Percentiles rank a stretch among this genome's conserved stretches.
These are phyloP conservation scores for Acanthamoeba healyi DNA, from an alignment of 208 protist species.

Conservation along the genomic window DNA sequence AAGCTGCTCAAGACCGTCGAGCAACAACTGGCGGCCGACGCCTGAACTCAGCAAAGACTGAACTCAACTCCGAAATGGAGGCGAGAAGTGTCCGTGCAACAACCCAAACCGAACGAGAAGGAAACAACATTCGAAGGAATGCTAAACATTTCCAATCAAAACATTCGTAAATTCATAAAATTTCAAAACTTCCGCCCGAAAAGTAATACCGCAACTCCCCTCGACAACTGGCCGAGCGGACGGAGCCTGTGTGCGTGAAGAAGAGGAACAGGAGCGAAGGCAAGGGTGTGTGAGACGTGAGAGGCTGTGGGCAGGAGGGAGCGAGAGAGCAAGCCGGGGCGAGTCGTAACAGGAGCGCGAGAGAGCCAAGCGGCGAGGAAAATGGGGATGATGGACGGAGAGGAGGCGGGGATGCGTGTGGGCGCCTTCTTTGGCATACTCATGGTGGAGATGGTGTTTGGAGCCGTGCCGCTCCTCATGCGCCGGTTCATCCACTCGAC, in stretches of 20 bases:
- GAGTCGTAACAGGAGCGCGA: neutral
- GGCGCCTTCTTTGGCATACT: conserved; percentile 54
- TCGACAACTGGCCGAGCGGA: no score
- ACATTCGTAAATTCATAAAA: no score
- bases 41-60: neutral
- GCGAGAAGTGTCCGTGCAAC: neutral
- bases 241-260: no score
- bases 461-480: conserved; percentile 23
- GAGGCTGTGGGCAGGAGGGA: neutral
- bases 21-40: neutral
- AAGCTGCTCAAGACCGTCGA: conserved; percentile 51
- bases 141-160: no score
- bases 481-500: neutral
- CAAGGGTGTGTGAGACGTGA: neutral
- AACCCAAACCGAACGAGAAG: neutral
- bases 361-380: neutral
- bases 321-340: no score
- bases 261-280: neutral
- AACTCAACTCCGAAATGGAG: neutral
- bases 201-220: no score
- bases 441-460: conserved; percentile 45
- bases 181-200: no score
- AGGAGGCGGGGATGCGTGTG: neutral
- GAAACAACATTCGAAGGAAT: no score
- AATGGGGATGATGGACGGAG: conserved; percentile 59